Base-by-base conservation (phyloP, 2,329 filamentous ascomycete genomes). In the Ceratocystiopsis minuta region DNA sequence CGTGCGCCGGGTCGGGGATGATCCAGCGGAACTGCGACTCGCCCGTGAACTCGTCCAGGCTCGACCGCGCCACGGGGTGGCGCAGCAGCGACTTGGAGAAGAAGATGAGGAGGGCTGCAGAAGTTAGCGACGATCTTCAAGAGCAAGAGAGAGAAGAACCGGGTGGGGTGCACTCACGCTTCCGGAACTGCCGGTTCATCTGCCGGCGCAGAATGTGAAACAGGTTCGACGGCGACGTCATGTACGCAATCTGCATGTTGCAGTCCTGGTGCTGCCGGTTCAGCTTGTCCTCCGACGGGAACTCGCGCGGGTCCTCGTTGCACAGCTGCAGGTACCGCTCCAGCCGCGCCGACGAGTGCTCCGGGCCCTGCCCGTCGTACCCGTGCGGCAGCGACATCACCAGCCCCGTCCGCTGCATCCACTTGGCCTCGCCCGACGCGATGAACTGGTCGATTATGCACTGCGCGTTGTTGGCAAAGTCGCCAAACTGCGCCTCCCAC, bases 401-500 rank as follows among this genome's bases (percentile, higher is more conserved):
- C 40, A 98, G 76, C 55, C 90, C 90, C 42, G 87, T 94, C 62
- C 90, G 80, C 68, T 98, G 90, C 64, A 96, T 80, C 90, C 90
- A 98, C 68, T 98, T 98, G 50, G 83, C 79, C 66, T 98, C 90
- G 57, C 90, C 90, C 48, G 90, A 95, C 40, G 90, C 88, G 53
- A 98, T 80, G 65, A 98, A 98, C 64, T 98, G 90, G 61, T 98
- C 90, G 56, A 98, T 92, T 62, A 98, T 92, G 60, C 86, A 93
- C 65, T 98, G 90, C 36, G 90, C 88, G 57, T 95, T 98, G 73
- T 98, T 98, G 70, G 90, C 90, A 55, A 98, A 98, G 64, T 98
- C 90, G 70, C 90, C 90, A 56, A 98, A 98, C 63, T 98, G 90
- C 34, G 90, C 90, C 66, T 98, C 90, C 90, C 90, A 98, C 78